Percentiles rank a stretch among this genome's conserved stretches.
These are phyloP conservation scores for Chlamydomonas asymmetrica DNA, from an alignment of 139 green algal genomes.

Conservation along the genomic window DNA sequence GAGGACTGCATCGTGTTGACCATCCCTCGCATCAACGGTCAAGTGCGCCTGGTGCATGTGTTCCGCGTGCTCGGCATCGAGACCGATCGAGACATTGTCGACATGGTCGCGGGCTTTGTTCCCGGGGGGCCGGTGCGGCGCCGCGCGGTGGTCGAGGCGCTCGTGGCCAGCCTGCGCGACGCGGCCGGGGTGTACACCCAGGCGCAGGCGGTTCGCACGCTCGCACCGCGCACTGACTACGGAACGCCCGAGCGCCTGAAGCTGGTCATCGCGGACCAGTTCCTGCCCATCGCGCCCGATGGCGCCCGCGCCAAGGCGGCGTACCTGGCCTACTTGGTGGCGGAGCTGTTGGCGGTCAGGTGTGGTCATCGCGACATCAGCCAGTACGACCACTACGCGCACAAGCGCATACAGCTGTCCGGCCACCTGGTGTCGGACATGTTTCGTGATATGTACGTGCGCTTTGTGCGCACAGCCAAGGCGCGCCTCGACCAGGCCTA, in stretches of 20 bases:
- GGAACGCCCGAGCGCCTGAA: background rate
- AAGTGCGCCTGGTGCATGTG: slow-evolving; percentile 63
- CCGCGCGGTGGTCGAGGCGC: background rate
- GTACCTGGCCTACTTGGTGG: slow-evolving; percentile 1
- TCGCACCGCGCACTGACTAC: background rate
- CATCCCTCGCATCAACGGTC: slow-evolving; percentile 68
- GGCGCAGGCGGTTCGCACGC: background rate
- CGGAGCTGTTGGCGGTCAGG: background rate
- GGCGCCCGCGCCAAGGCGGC: slow-evolving; percentile 15
- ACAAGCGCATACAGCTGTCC: slow-evolving; percentile 58
- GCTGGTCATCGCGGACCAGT: background rate
- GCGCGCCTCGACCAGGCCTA: background rate
- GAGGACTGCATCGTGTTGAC: slow-evolving; percentile 81
- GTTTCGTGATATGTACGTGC: slow-evolving; percentile 7
- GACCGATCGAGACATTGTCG: slow-evolving; percentile 69
- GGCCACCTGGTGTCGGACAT: slow-evolving; percentile 5
- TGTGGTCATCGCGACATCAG: background rate
- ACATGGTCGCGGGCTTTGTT: background rate
- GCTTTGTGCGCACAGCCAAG: background rate
- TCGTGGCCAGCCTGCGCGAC: background rate
- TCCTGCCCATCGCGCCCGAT: background rate
- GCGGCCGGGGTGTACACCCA: background rate
- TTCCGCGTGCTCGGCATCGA: slow-evolving; percentile 90
- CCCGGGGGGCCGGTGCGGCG: background rate
- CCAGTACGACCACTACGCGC: slow-evolving; percentile 62